These are phyloP conservation scores for Wickerhamomyces mucosus DNA, from an alignment of 805 yeast genomes.

Conservation along the genomic window DNA sequence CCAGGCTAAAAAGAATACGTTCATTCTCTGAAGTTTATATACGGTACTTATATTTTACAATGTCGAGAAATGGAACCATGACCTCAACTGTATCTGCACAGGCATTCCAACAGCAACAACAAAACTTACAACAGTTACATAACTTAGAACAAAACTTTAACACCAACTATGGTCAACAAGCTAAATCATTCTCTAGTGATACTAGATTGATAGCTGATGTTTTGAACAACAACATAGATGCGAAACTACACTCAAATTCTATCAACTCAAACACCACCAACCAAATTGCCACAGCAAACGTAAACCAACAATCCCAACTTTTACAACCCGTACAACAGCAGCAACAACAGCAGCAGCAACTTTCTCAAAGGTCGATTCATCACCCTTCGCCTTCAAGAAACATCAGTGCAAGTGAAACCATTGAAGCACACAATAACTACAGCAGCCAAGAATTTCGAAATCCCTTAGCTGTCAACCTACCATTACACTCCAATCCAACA, in stretches of 20 bases:
- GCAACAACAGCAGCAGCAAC: conserved; percentile 10
- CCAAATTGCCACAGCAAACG: conserved; percentile 9
- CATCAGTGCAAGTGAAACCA: conserved; percentile 3
- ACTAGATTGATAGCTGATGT: conserved; percentile 12
- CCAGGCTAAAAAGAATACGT: too few species aligned
- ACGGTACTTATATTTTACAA: conserved; percentile 1
- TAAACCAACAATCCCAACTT: conserved; percentile 2
- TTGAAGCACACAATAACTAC: too few species aligned
- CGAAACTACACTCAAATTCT: neutral
- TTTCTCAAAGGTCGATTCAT: conserved; percentile 5
- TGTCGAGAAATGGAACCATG: conserved; percentile 29
- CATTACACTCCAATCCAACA: conserved; percentile 67
- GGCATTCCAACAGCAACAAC: conserved; percentile 35
- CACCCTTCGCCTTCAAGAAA: conserved; percentile 3
- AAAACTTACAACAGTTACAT: conserved; percentile 37
- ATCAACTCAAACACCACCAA: conserved; percentile 4
- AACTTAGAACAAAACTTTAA: conserved; percentile 32
- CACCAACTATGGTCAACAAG: conserved; percentile 23
- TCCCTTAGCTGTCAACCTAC: conserved; percentile 41
- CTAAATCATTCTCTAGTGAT: conserved; percentile 29
- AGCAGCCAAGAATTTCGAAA: conserved; percentile 32
- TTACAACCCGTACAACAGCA: too few species aligned
- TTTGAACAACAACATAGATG: conserved; percentile 1
- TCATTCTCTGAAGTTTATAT: too few species aligned
- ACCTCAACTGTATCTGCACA: conserved; percentile 25